Evolutionary conservation across 192 early-diverging fungal species (phyloP).

Genomic region (Coemansia sp.): DNA sequence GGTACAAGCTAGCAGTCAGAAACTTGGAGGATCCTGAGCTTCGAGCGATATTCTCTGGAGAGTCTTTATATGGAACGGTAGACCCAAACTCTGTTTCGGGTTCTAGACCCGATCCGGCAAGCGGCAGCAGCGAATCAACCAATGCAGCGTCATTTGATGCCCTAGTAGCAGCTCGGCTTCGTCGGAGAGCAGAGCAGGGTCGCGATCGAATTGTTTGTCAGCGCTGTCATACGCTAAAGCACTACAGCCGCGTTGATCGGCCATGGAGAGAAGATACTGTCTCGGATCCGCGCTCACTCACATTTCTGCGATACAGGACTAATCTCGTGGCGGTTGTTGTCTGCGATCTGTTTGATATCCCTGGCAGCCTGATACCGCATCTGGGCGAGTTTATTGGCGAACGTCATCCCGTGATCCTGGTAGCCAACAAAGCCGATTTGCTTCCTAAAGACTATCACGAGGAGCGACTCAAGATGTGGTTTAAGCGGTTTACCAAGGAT

Average conservation of each 20-base stretch:
- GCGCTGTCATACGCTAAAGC: conserved; percentile 67
- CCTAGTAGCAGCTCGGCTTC: conserved; percentile 24
- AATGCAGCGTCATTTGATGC: conserved; percentile 17
- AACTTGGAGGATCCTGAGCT: conserved; percentile 52
- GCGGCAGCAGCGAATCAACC: not conserved
- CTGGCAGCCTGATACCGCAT: conserved; percentile 61
- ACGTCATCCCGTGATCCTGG: conserved; percentile 62
- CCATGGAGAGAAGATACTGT: conserved; percentile 59
- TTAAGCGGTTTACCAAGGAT: conserved; percentile 56
- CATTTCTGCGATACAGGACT: conserved; percentile 61
- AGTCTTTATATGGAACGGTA: conserved; percentile 24
- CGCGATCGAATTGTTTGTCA: conserved; percentile 62
- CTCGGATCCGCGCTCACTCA: conserved; percentile 58
- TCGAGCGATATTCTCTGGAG: conserved; percentile 39
- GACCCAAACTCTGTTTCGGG: conserved; percentile 24
- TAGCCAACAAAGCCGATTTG: conserved; percentile 75
- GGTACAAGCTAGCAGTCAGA: conserved; percentile 41
- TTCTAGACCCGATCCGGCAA: not conserved
- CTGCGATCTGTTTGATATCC: conserved; percentile 72
- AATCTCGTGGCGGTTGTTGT: conserved; percentile 63
- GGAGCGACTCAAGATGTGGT: conserved; percentile 61
- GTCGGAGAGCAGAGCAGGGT: conserved; percentile 49
- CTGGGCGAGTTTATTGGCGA: conserved; percentile 60
- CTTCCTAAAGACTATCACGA: conserved; percentile 62
- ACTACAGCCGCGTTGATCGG: conserved; percentile 58